Evolutionary conservation across 176 grass and related monocot genomes (phyloP).

Genomic region (Calamus simplicifolius): DNA sequence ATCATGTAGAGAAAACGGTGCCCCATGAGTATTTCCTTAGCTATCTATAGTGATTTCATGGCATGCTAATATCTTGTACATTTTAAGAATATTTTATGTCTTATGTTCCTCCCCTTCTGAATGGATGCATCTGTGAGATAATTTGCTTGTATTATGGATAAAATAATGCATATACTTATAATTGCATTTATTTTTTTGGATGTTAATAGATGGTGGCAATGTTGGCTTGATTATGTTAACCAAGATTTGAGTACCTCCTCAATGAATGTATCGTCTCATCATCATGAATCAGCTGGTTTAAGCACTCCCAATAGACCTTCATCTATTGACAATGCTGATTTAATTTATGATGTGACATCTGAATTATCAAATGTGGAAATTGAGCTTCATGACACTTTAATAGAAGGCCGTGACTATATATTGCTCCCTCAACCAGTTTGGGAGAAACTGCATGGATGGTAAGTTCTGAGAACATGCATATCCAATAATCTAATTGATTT

Average conservation of each 20-base stretch:
- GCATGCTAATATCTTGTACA: no score
- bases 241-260: conserved; percentile 62
- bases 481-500: no score
- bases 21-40: no score
- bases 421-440: conserved; percentile 86
- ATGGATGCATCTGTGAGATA: no score
- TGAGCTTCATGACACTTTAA: conserved; percentile 89
- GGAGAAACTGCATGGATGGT: conserved; percentile 86
- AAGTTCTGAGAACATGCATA: conserved; percentile 19
- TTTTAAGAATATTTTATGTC: no score
- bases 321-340: conserved; percentile 86
- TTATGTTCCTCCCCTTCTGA: no score
- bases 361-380: conserved; percentile 81
- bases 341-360: conserved; percentile 69
- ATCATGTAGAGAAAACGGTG: no score
- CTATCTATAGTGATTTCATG: no score
- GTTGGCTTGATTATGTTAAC: conserved; percentile 95
- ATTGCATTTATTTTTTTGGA: conserved; percentile 22
- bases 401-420: conserved; percentile 97
- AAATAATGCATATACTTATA: conserved; percentile 3
- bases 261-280: conserved; percentile 51
- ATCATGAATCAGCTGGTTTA: conserved; percentile 39
- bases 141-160: background rate
- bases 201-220: conserved; percentile 91
- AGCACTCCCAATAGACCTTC: conserved; percentile 52